Evolutionary conservation across 2,329 filamentous ascomycete genomes (phyloP), one percentile per base, ranked within the genome.

Genomic region (Aspergillus intermedius): DNA sequence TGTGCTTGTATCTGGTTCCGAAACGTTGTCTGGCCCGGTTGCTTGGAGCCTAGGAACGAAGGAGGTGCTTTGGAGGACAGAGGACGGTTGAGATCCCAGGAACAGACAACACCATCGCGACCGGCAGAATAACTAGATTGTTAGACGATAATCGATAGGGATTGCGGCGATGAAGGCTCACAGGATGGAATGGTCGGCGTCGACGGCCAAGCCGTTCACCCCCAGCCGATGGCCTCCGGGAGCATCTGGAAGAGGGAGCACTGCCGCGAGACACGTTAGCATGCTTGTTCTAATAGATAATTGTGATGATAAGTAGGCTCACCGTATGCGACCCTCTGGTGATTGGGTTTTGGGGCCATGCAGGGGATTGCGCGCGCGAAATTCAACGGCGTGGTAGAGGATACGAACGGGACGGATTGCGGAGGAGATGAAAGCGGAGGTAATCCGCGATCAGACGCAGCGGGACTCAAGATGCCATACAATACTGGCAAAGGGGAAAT

Each of bases 91-190:
- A 96, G 75, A 69, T 97, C 85, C 93, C 93, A 98, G 52, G 91
- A 89, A 73, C 93, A 98, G 58, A 98, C 86, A 45, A 93, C 87
- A 60, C 93, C 93, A 71, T 98, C 93, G 65, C 93, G 86, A 51
- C 93, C 93, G 57, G 89, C 93, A 42, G 93, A 96, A 73, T 97
- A 98, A 61, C 91, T 96, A 54, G 23, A 6, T 21, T 32, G 28
- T 32, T 13, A 35, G 28, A 34, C 42, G 25, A 22, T 22, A 42
- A 25, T 42, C 5, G 25, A 25, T 21, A 35, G n/a, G 19, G 17
- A 44, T 19, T 30, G 10, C 5, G 4, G 28, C 19, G 25, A 12
- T 30, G 25, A 15, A 34, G 32, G 46, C 86, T 77, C 77, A 96
- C 90, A 98, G 79, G 53, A 95, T 90, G 48, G 86, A 87, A 68